A percentile compares a stretch with the other conserved stretches of the same genome.
These are phyloP conservation scores for Aureobasidium sp. DNA, from an alignment of 2,329 filamentous ascomycete species.

Conservation along the genomic window DNA sequence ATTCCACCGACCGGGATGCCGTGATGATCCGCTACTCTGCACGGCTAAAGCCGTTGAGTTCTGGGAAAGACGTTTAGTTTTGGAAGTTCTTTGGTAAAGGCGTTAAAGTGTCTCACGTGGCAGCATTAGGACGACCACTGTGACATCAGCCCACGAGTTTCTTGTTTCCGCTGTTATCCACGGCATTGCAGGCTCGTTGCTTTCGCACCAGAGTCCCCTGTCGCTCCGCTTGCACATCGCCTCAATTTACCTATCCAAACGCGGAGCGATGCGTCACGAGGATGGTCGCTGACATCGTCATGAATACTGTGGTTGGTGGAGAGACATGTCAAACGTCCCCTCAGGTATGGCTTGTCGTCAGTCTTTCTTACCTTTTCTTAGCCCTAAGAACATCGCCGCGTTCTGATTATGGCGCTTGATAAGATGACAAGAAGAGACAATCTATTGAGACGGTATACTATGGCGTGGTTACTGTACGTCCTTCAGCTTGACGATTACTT, in stretches of 20 bases:
- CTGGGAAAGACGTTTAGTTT: slow-evolving; percentile 1
- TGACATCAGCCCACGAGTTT: neutral
- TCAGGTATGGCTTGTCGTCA: neutral
- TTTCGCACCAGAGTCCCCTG: neutral
- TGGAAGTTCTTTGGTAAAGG: neutral
- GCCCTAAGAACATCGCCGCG: neutral
- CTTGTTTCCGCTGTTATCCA: neutral
- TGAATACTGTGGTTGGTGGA: neutral
- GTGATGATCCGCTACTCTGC: neutral
- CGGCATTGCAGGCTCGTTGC: neutral
- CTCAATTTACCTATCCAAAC: neutral
- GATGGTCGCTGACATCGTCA: neutral
- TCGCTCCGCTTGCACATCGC: neutral
- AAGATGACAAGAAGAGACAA: neutral
- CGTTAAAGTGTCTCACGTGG: slow-evolving; percentile 1
- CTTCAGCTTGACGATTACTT: neutral
- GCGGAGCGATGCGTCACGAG: neutral
- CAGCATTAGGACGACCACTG: neutral
- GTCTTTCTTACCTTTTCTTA: neutral
- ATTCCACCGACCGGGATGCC: neutral
- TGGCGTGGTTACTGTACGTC: neutral
- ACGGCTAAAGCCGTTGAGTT: neutral
- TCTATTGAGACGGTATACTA: too few species aligned
- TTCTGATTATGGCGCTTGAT: neutral
- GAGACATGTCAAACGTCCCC: neutral